Base-by-base conservation (phyloP, 2,329 filamentous ascomycete species). In the Fusarium sp. region DNA sequence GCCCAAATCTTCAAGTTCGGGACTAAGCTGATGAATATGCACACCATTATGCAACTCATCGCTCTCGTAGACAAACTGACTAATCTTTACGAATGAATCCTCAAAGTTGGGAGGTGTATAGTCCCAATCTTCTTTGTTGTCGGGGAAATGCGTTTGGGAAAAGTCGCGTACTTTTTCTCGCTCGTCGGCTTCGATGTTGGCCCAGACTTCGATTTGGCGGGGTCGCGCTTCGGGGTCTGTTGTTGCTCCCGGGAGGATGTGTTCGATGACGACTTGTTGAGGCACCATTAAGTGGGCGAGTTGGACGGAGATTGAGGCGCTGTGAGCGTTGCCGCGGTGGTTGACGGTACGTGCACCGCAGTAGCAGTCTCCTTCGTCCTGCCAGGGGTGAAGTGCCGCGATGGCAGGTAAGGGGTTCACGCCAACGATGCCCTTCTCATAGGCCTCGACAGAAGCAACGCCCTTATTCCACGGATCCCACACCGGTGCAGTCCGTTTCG, bases 291-390 rank as follows among this genome's bases (percentile, higher is more conserved):
- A 81, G 37, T 87, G 82, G 37, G 88, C 86, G 20, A 92, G 86
- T 45, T 90, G 82, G 20, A 97, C 89, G 10, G 89, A 89, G 18
- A 98, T 84, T 63, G 91, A 89, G 2, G 91, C 90, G 41, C 91
- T 90, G 58, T 88, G 86, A 9, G 86, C 86, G 18, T 81, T 79
- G 13, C 83, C 82, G 18, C 84, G 83, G 16, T 81, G 81, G 58
- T 86, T 83, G 13, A 79, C 73, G 1, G 84, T 83, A 5, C 78
- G 80, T 0, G 85, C 87, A 6, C 92, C 91, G 81, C 96, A 98
- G 93, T 95, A 98, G 82, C 95, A 97, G 71, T 98, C 94, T 22
- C 93, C 94, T 37, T 92, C 88, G 58, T 97, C 94, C 11, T 91
- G 86, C 95, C 95, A 98, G 5, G 86, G 83, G 2, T 66, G 60